Evolutionary conservation across 129 eudicot species (phyloP), one percentile per base, ranked within the genome.

Genomic region (Chrysanthemum lavandulifolium): DNA sequence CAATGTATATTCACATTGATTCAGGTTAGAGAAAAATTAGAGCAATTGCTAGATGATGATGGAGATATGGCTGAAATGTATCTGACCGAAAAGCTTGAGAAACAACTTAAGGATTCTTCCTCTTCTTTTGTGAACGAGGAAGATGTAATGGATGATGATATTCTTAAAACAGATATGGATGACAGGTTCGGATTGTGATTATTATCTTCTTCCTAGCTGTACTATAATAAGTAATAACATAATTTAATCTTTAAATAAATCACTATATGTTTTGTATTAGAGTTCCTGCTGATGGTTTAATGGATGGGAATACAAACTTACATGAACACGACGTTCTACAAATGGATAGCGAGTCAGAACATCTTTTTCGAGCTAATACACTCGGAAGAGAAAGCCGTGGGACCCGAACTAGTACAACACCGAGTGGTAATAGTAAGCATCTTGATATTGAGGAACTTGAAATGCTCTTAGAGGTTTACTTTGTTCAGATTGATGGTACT

Each of bases 11-110:
- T 36, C 8, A 36, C 43, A 36, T 45, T 12, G 4, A 40, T 43
- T 72, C 73, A 87, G 92, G 84, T 87, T 48, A 81, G 88, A 71
- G 92, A 87, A 50, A 84, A 87, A 82, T 56, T 87, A 65, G 92
- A 87, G 77, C 84, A 87, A 29, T 81, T 87, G 56, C 78, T 87
- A 21, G 92, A 87, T 63, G 91, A 86, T 16, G 91, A 83, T 49
- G 80, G 80, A 14, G 92, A 87, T 66, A 87, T 87, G 92, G 88
- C 86, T 10, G 92, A 87, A 68, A 84, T 87, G 88, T 87, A 87
- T 74, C 57, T 87, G 67, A 84, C 88, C 0, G 89, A 82, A 33
- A 87, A 87, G 71, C 77, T 83, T 16, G 76, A 74, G 69, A 73
- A 75, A 69, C 82, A 78, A 15, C 82, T 78, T n/a, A 80, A 80